These are phyloP conservation scores for Colletotrichum camelliae DNA, from an alignment of 2,329 filamentous ascomycete species.

Conservation along the genomic window DNA sequence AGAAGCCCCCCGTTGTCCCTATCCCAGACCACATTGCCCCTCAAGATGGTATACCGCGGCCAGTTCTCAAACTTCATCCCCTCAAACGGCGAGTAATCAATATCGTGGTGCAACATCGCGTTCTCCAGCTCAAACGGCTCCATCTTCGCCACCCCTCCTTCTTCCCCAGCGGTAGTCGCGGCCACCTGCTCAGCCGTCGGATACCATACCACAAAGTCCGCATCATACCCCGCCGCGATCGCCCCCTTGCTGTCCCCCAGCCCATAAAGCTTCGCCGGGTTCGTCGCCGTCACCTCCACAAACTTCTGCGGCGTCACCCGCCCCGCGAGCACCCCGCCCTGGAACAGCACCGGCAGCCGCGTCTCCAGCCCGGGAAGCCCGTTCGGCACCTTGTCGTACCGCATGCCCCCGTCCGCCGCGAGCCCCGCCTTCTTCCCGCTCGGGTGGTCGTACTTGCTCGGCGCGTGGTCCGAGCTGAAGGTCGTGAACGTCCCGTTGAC, in stretches of 20 bases:
- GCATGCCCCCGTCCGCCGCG: slow-evolving; percentile 25
- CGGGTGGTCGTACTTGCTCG: slow-evolving; percentile 54
- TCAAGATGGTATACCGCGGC: slow-evolving; percentile 65
- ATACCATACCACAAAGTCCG: slow-evolving; percentile 65
- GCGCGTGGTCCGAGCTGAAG: slow-evolving; percentile 53
- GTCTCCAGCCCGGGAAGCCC: slow-evolving; percentile 65
- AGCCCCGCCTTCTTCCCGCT: slow-evolving; percentile 51
- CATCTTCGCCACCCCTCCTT: slow-evolving; percentile 10
- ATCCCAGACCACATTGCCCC: slow-evolving; percentile 65
- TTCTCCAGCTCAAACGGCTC: slow-evolving; percentile 50
- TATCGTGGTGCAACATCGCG: slow-evolving; percentile 62
- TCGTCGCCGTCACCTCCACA: slow-evolving; percentile 59
- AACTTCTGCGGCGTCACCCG: slow-evolving; percentile 51
- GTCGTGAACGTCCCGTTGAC: slow-evolving; percentile 58
- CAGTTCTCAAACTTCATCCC: slow-evolving; percentile 61
- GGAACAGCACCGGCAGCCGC: slow-evolving; percentile 45
- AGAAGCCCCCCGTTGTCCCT: slow-evolving; percentile 55
- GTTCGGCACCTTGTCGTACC: slow-evolving; percentile 64
- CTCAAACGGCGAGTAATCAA: slow-evolving; percentile 69
- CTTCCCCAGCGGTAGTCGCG: slow-evolving; percentile 17
- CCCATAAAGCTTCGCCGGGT: slow-evolving; percentile 63
- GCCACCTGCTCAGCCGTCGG: slow-evolving; percentile 31
- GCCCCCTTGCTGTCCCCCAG: slow-evolving; percentile 56
- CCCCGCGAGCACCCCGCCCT: slow-evolving; percentile 37
- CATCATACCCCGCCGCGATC: slow-evolving; percentile 57